These are phyloP conservation scores for Penicillium griseofulvum DNA, from an alignment of 2,329 filamentous ascomycete genomes.

Conservation along the genomic window DNA sequence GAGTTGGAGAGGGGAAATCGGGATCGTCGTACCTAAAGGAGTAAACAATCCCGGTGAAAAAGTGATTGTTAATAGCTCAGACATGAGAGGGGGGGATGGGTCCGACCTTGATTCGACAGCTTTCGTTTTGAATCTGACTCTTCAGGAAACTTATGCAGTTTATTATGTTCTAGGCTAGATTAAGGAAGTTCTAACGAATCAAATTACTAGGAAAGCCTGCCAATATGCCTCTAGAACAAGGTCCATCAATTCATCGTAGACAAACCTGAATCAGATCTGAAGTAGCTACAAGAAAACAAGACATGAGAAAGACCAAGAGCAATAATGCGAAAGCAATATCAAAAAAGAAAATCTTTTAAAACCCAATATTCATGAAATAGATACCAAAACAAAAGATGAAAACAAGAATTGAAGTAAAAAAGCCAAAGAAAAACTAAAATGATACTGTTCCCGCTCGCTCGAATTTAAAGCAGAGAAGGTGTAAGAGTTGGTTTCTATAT, in stretches of 20 bases:
- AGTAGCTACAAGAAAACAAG: constrained; percentile 1
- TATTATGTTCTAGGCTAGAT: neutral
- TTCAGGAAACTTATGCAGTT: too few species aligned
- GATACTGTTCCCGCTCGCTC: constrained; percentile 15
- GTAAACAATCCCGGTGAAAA: too few species aligned
- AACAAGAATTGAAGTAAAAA: constrained; percentile 14
- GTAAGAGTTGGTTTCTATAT: constrained; percentile 13
- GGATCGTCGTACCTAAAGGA: too few species aligned
- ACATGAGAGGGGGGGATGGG: too few species aligned
- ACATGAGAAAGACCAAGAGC: neutral
- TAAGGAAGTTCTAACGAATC: neutral
- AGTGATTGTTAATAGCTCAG: too few species aligned
- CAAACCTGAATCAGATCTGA: neutral
- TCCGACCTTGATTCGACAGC: too few species aligned
- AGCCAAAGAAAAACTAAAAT: constrained; percentile 12
- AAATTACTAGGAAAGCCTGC: neutral
- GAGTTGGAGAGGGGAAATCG: too few species aligned
- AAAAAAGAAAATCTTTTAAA: constrained; percentile 19
- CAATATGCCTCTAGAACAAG: too few species aligned
- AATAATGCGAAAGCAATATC: neutral
- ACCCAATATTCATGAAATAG: constrained; percentile 17
- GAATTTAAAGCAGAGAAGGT: constrained; percentile 6
- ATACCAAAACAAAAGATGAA: constrained; percentile 12
- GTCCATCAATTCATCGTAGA: neutral
- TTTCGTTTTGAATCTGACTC: too few species aligned